phyloP scores from a whole-genome alignment of 108 stramenopile species.

The Skeletonema grethae region DNA sequence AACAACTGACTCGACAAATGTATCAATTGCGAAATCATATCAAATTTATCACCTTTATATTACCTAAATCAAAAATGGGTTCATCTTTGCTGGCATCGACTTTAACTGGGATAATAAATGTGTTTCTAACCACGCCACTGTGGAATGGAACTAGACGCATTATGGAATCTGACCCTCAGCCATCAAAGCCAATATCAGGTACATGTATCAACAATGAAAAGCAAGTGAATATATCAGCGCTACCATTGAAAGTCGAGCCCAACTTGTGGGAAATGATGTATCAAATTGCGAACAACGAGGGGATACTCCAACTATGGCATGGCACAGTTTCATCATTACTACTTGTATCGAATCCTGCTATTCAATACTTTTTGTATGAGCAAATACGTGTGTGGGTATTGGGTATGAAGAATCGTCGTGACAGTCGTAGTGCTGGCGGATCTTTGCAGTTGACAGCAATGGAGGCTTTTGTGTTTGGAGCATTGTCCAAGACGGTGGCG shows the following conservation, averaged over 20 bases:
- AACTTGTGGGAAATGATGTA: constrained; percentile 50
- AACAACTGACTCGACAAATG: constrained; percentile 1
- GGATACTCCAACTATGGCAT: constrained; percentile 66
- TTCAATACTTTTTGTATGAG: constrained; percentile 92
- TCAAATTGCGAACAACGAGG: constrained; percentile 48
- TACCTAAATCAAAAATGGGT: constrained; percentile 25
- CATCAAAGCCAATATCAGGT: neutral
- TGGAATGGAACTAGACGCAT: constrained; percentile 83
- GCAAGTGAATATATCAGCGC: neutral
- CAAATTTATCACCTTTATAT: neutral
- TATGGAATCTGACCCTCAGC: constrained; percentile 50
- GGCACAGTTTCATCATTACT: constrained; percentile 81
- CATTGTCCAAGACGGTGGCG: constrained; percentile 86
- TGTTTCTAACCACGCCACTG: constrained; percentile 82
- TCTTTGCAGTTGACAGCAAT: constrained; percentile 47
- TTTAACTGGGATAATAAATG: constrained; percentile 75
- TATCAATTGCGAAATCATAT: neutral
- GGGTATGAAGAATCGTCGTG: constrained; percentile 7
- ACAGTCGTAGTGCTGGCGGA: neutral
- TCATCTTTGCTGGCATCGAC: constrained; percentile 62
- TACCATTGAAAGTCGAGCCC: constrained; percentile 3
- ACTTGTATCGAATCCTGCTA: constrained; percentile 91
- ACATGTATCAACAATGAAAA: neutral
- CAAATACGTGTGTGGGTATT: constrained; percentile 56
- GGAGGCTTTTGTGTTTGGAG: constrained; percentile 89